Conservation (phyloP, 768 basidiomycete genomes). For the Kwoniella dejecticola region DNA sequence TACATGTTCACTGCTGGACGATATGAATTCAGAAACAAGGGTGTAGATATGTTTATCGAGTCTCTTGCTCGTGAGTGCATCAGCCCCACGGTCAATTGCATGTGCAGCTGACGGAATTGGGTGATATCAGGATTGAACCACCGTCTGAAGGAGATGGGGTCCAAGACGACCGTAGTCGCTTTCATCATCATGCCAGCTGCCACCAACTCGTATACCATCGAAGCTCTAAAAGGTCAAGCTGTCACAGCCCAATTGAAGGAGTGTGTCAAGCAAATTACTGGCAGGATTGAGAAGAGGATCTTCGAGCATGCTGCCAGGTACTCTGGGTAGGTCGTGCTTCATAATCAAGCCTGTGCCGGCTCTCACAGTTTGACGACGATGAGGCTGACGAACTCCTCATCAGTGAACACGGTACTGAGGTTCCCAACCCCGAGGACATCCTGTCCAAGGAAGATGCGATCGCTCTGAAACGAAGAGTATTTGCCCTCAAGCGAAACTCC, state of each 20-base stretch:
- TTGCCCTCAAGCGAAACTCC: conserved; percentile 90
- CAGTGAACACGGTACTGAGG: conserved; percentile 71
- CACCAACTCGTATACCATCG: conserved; percentile 94
- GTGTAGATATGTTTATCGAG: conserved; percentile 99
- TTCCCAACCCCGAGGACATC: conserved; percentile 73
- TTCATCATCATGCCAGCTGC: conserved; percentile 99
- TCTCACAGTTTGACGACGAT: not conserved
- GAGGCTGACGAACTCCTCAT: not conserved
- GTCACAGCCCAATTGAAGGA: conserved; percentile 95
- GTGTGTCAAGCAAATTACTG: conserved; percentile 93
- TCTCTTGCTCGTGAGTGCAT: conserved; percentile 71
- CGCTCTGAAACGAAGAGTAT: conserved; percentile 90
- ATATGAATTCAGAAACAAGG: conserved; percentile 99
- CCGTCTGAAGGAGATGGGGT: conserved; percentile 68
- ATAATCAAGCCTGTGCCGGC: not conserved
- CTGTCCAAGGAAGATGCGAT: conserved; percentile 91
- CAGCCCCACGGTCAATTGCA: not conserved
- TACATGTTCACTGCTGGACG: conserved; percentile 99
- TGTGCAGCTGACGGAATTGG: not conserved
- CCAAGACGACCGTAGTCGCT: conserved; percentile 83
- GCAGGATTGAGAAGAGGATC: conserved; percentile 83
- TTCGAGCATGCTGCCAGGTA: conserved; percentile 94
- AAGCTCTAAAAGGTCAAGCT: conserved; percentile 94
- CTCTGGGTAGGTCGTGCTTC: conserved; percentile 80
- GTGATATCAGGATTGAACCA: conserved; percentile 62